Conservation (phyloP, 2,329 filamentous ascomycete species). For the Calonectria pteridis region DNA sequence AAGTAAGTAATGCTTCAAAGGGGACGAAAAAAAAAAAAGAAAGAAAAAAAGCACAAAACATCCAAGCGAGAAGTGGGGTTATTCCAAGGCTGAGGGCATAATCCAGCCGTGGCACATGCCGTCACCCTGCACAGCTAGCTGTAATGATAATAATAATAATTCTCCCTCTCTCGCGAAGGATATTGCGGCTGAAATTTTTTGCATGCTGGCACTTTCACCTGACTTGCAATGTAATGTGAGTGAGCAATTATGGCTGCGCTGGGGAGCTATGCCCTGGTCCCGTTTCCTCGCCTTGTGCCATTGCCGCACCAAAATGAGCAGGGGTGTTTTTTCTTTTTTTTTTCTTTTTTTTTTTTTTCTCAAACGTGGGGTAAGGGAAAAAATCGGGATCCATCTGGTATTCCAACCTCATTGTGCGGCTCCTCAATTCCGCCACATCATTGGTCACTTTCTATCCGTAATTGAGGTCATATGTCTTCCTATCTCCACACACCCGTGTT, state of each 20-base stretch:
- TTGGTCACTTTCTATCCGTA: constrained; percentile 26
- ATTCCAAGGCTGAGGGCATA: constrained; percentile 11
- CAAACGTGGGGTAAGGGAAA: constrained; percentile 21
- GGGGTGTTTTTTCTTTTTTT: neutral
- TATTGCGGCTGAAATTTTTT: constrained; percentile 5
- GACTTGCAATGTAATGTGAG: neutral
- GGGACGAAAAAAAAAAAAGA: constrained; percentile 6
- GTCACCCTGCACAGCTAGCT: neutral
- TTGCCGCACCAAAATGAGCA: neutral
- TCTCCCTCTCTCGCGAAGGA: neutral
- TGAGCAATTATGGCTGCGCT: neutral
- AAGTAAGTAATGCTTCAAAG: neutral
- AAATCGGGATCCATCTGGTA: constrained; percentile 5
- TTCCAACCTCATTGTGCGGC: neutral
- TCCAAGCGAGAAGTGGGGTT: constrained; percentile 29
- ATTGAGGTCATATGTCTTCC: neutral
- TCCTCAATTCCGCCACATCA: constrained; percentile 11
- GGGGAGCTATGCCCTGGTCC: neutral
- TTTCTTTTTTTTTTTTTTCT: neutral
- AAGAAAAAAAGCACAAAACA: constrained; percentile 15
- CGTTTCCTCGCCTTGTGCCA: constrained; percentile 2
- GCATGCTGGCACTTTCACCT: neutral
- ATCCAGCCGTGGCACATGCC: neutral
- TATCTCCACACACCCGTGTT: constrained; percentile 28
- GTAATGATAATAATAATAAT: no score